phyloP scores from a whole-genome alignment of 805 yeast genomes.

The Kodamaea sagamina region DNA sequence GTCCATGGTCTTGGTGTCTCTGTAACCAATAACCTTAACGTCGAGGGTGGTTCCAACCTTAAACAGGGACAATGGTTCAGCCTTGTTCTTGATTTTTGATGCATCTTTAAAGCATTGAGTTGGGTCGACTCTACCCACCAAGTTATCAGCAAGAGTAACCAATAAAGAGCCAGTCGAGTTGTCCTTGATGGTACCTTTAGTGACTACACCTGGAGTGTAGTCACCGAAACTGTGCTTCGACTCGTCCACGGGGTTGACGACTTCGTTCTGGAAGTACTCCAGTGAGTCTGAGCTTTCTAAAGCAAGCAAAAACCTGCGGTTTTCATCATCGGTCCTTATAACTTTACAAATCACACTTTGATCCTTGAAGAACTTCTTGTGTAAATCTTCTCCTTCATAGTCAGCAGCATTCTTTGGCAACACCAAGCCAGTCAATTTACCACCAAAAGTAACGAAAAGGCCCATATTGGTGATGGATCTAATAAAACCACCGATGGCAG shows the following conservation, averaged over 20 bases:
- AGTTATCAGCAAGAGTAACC: constrained; percentile 72
- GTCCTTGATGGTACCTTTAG: constrained; percentile 61
- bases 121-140: constrained; percentile 77
- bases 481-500: constrained; percentile 68
- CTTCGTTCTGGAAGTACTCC: constrained; percentile 27
- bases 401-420: constrained; percentile 67
- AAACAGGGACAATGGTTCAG: constrained; percentile 61
- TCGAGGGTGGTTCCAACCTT: constrained; percentile 56
- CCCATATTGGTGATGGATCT: constrained; percentile 79
- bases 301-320: constrained; percentile 70
- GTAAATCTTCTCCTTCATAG: constrained; percentile 45
- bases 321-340: constrained; percentile 64
- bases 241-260: constrained; percentile 62
- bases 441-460: constrained; percentile 79
- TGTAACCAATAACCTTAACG: constrained; percentile 74
- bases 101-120: constrained; percentile 63
- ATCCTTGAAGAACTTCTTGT: constrained; percentile 54
- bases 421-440: constrained; percentile 78
- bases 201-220: constrained; percentile 57
- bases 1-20: constrained; percentile 66
- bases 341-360: constrained; percentile 76
- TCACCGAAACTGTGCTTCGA: constrained; percentile 52
- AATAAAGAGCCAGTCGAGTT: constrained; percentile 59
- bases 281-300: constrained; percentile 41
- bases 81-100: constrained; percentile 51